Percentiles rank a stretch among this genome's conserved stretches.
Evolutionary conservation across 1,139 yeast genomes (phyloP).

Genomic region (Kurtzmaniella natalensis): DNA sequence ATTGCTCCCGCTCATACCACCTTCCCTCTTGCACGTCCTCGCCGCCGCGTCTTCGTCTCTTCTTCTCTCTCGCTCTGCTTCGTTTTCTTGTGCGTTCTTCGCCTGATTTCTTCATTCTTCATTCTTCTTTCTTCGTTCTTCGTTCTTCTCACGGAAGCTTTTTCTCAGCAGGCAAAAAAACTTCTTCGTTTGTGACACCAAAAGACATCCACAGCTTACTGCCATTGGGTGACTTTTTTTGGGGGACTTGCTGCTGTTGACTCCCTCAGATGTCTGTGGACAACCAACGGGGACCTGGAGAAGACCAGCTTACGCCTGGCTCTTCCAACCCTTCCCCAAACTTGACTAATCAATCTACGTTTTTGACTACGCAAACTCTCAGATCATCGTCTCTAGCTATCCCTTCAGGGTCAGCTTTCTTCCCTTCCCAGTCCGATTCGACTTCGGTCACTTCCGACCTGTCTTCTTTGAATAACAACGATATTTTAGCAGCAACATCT

Average conservation of each 20-base stretch:
- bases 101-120: no score
- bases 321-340: neutral
- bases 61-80: neutral
- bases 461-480: no score
- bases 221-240: no score
- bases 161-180: no score
- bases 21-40: no score
- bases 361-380: neutral
- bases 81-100: no score
- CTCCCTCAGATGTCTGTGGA: neutral
- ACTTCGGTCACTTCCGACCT: no score
- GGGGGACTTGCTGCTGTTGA: no score
- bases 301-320: slow-evolving; percentile 2
- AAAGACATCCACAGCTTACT: neutral
- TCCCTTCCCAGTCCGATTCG: neutral
- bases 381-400: slow-evolving; percentile 1
- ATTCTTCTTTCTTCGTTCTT: neutral
- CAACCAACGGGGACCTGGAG: slow-evolving; percentile 1
- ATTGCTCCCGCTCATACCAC: no score
- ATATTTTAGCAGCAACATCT: no score
- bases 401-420: slow-evolving; percentile 1
- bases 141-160: neutral
- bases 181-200: neutral
- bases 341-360: no score
- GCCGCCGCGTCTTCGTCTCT: no score